A percentile compares a stretch with the other conserved stretches of the same genome.
phyloP scores from a whole-genome alignment of 306 rosid species.

The Quercus dentata region DNA sequence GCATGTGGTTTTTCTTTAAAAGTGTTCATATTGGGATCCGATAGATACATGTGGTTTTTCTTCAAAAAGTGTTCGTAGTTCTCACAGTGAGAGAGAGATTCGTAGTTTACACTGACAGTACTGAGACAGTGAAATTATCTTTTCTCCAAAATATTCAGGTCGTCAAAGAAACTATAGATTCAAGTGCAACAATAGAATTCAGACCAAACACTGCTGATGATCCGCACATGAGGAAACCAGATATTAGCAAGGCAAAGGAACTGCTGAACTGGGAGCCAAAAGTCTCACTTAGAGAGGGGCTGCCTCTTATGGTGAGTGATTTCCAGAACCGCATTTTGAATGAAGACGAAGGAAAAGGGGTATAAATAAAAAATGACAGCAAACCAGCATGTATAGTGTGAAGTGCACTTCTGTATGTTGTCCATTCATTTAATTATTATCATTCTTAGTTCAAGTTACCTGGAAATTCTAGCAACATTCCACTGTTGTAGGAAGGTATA shows the following conservation, averaged over 20 bases:
- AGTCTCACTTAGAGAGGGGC: slow-evolving; percentile 77
- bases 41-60: background rate
- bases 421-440: slow-evolving; percentile 23
- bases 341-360: slow-evolving; percentile 88
- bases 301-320: slow-evolving; percentile 94
- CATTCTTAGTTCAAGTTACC: slow-evolving; percentile 19
- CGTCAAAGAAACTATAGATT: slow-evolving; percentile 88
- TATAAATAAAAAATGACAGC: slow-evolving; percentile 38
- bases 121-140: background rate
- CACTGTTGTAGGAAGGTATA: slow-evolving; percentile 23
- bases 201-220: slow-evolving; percentile 94
- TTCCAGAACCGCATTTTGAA: slow-evolving; percentile 93
- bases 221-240: slow-evolving; percentile 99
- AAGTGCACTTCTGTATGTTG: slow-evolving; percentile 24
- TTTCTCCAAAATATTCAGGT: slow-evolving; percentile 51
- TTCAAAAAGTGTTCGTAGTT: background rate
- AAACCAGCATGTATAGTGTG: slow-evolving; percentile 41
- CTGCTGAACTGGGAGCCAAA: slow-evolving; percentile 93
- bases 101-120: background rate
- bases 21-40: background rate
- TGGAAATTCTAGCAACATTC: slow-evolving; percentile 29
- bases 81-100: background rate
- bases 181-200: slow-evolving; percentile 87
- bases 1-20: background rate
- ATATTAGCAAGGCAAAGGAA: slow-evolving; percentile 90